Percentiles rank a stretch among this genome's conserved stretches.
Evolutionary conservation across 1,139 yeast species (phyloP).

Genomic region (Blastobotrys serpentis): DNA sequence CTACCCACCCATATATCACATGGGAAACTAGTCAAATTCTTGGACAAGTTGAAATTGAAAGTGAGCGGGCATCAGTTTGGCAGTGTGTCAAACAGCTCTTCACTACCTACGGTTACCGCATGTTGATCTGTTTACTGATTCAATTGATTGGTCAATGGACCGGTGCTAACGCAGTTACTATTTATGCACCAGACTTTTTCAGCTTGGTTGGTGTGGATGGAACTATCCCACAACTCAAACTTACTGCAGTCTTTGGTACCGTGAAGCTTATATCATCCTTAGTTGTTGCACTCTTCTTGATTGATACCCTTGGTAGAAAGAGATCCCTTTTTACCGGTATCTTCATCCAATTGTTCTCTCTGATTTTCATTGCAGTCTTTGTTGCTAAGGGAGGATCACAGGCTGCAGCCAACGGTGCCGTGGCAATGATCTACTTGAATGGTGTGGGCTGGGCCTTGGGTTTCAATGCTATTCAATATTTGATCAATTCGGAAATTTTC

Average conservation of each 20-base stretch:
- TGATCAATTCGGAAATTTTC: conserved; percentile 57
- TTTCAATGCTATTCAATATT: conserved; percentile 57
- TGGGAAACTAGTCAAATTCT: conserved; percentile 55
- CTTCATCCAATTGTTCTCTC: conserved; percentile 38
- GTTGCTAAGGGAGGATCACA: conserved; percentile 31
- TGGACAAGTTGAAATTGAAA: conserved; percentile 36
- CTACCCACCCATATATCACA: conserved; percentile 51
- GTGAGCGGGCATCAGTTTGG: neutral
- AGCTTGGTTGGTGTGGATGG: conserved; percentile 48
- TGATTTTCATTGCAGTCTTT: conserved; percentile 46
- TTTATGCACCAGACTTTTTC: conserved; percentile 52
- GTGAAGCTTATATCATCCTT: conserved; percentile 48
- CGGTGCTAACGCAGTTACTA: conserved; percentile 61
- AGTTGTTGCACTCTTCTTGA: conserved; percentile 47
- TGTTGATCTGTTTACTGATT: conserved; percentile 48
- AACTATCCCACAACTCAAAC: conserved; percentile 32
- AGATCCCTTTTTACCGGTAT: conserved; percentile 46
- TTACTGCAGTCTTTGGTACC: conserved; percentile 52
- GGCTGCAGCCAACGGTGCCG: conserved; percentile 43
- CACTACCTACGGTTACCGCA: conserved; percentile 39
- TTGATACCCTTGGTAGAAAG: conserved; percentile 51
- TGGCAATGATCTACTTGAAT: conserved; percentile 52
- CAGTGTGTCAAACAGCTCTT: conserved; percentile 34
- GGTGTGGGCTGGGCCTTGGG: conserved; percentile 66
- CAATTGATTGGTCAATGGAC: conserved; percentile 61